A percentile compares a stretch with the other conserved stretches of the same genome.
phyloP scores from a whole-genome alignment of 179 eudicot species.

The Silene coronaria region DNA sequence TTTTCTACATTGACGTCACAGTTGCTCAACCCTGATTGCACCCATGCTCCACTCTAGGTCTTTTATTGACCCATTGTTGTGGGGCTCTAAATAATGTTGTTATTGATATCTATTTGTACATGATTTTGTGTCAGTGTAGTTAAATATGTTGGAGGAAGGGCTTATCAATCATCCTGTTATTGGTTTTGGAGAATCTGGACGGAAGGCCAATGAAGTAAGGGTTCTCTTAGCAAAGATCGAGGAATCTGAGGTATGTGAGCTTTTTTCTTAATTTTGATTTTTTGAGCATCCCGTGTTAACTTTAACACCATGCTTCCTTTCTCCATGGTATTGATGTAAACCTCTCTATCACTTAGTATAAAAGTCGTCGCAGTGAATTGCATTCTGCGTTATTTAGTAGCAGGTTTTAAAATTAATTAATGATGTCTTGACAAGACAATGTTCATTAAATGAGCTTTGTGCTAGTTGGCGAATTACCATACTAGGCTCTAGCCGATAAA shows the following conservation, averaged over 20 bases:
- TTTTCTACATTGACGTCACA: not conserved
- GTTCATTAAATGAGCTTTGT: not conserved
- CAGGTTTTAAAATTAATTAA: conserved; percentile 1
- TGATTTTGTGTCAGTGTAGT: conserved; percentile 75
- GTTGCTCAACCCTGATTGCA: not conserved
- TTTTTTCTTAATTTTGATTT: conserved; percentile 5
- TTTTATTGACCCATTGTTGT: conserved; percentile 12
- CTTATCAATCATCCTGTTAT: conserved; percentile 86
- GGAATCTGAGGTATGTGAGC: conserved; percentile 81
- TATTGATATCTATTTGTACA: conserved; percentile 25
- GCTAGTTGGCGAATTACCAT: conserved; percentile 4
- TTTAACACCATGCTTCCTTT: not conserved
- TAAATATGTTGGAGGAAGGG: conserved; percentile 99
- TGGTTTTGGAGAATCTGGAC: conserved; percentile 96
- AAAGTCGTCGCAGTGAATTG: not conserved
- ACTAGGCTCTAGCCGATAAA: not conserved
- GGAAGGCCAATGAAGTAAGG: conserved; percentile 83
- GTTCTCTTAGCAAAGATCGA: conserved; percentile 87
- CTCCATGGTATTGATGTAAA: not conserved
- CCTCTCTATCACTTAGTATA: not conserved
- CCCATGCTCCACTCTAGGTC: not conserved
- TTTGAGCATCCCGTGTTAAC: not conserved
- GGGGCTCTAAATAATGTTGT: conserved; percentile 7
- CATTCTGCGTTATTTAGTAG: conserved; percentile 5
- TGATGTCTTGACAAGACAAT: not conserved